A percentile compares a stretch with the other conserved stretches of the same genome.
These are phyloP conservation scores for Naganishia liquefaciens DNA, from an alignment of 1,284 basidiomycete species.

Conservation along the genomic window DNA sequence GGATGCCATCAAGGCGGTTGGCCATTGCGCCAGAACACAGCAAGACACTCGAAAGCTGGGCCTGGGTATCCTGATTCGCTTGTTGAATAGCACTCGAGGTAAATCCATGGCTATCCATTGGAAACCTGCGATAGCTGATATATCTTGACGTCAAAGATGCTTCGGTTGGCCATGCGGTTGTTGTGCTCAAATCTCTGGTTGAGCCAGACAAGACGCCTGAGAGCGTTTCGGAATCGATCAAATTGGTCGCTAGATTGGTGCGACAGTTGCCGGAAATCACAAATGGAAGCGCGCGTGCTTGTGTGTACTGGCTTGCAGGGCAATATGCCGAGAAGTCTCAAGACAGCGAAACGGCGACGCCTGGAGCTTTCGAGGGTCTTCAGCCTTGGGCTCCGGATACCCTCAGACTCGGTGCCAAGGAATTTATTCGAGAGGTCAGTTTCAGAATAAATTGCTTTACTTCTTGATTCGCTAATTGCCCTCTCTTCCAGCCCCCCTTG, in stretches of 20 bases:
- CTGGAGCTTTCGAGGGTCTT: constrained; percentile 55
- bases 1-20: constrained; percentile 74
- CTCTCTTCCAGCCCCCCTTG: constrained; percentile 56
- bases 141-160: constrained; percentile 57
- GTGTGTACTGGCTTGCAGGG: constrained; percentile 85
- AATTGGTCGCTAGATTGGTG: constrained; percentile 73
- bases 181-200: constrained; percentile 80
- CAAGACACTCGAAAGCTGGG: constrained; percentile 70
- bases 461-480: background rate
- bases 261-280: constrained; percentile 72
- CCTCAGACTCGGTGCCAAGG: constrained; percentile 70
- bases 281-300: constrained; percentile 75
- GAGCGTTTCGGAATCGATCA: constrained; percentile 57
- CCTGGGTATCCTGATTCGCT: constrained; percentile 69
- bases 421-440: constrained; percentile 69
- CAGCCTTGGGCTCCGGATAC: constrained; percentile 81
- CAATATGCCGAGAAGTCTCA: constrained; percentile 64
- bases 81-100: constrained; percentile 69
- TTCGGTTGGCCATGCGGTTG: constrained; percentile 72
- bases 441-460: background rate
- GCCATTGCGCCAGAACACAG: constrained; percentile 67
- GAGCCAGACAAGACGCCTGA: constrained; percentile 55
- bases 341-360: constrained; percentile 32
- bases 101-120: constrained; percentile 36
- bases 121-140: no score